Base-by-base conservation (phyloP, 2,329 filamentous ascomycete species). In the Colletotrichum echinochloae region DNA sequence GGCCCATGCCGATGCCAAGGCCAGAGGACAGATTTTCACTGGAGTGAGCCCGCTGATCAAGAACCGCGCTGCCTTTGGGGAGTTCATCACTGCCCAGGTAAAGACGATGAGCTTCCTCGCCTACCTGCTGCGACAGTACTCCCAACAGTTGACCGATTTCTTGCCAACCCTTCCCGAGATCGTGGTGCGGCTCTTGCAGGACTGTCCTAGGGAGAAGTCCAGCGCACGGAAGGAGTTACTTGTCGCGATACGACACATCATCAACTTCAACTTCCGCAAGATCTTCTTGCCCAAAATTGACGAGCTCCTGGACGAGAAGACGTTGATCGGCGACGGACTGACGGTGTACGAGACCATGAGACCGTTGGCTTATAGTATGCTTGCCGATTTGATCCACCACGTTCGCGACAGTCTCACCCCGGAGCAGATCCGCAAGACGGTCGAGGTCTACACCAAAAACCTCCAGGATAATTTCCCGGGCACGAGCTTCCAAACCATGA, bases 401-500 rank as follows among this genome's bases (percentile, higher is more conserved):
- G 93, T 99, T 30, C 90, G 96, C 66, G 96, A 98, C 72, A 91
- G 91, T n/a, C 84, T 99, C 28, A 90, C 89, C 28, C 92, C 94
- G 12, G 92, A 95, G 74, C 96, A 98, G 82, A 99, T 99, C 73
- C 90, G 95, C 56, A 93, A 95, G 78, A 98, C 97, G 0, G 94
- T 99, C 12, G 94, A 97, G 78, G 96, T 99, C 5, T 99, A 99
- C 81, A 98, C 97, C 1, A 94, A 92, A 77, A 98, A 98, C 76
- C 84, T 99, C 28, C 94, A 97, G 77, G 96, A 98, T 79, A 94
- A 94, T 73, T 97, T 97, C 73, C 97, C 96, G 0, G 97, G 97
- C 11, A 98, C 97, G 0, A 99, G 95, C 80, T 99, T 99, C 78
- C 97, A 99, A 81, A 99, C 96, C 0, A 99, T 99, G 96, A 98